Evolutionary conservation across 345 rosid species (phyloP), one percentile per base, ranked within the genome.

Genomic region (Camelina laxa): DNA sequence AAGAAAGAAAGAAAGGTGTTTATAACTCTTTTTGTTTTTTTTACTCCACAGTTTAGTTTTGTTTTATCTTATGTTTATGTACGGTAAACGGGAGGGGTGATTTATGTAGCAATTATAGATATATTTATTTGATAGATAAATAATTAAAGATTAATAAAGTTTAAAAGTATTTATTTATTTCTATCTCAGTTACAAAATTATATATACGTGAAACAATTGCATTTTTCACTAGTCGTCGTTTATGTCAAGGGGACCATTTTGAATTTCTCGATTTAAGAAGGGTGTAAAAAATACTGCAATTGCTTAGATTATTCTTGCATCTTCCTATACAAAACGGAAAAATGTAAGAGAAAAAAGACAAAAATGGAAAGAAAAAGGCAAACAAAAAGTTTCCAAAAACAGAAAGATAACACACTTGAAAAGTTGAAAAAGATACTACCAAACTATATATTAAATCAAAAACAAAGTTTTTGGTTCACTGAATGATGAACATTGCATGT

Each of bases 401-500:
- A 58, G 72, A 70, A 77, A 70, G 54, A 64, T 49, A 27, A 33
- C 33, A 75, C 68, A 69, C 50, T 35, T 47, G 16, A 60, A 69
- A 75, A 61, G 66, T 38, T 69, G 33, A 65, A 65, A 65, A 48
- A 76, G 80, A 47, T 39, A 35, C 38, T 50, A 63, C 64, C 36
- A 47, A 36, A 36, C 31, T 50, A 47, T 70, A 45, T 12, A 75
- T 68, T 61, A 21, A 62, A 62, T 63, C 44, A 22, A 55, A 63
- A 69, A 54, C 39, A 57, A 48, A 64, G 54, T 6, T 6, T 13
- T 41, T 67, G 62, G 68, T 75, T 75, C 79, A 75, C 61, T 67
- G 68, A 67, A 75, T 75, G 68, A 14, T 59, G 62, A 75, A 75
- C 79, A 75, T 24, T 50, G 79, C 73, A 75, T 75, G 79, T 75